Conservation (phyloP, 2,329 filamentous ascomycete genomes). For the Alternaria alternata region DNA sequence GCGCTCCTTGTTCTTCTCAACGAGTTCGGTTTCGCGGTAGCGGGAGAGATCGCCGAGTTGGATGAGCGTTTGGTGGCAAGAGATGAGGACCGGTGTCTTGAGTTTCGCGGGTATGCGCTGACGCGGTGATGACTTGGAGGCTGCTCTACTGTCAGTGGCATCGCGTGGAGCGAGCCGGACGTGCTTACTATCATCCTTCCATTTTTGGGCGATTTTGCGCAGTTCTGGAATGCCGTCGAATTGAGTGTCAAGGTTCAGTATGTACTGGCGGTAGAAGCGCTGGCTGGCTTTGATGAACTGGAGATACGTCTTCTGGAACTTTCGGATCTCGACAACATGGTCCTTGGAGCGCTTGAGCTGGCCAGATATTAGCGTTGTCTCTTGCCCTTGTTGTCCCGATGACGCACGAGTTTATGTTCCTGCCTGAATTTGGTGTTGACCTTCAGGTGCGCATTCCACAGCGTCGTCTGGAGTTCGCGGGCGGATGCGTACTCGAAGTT, state of each 20-base stretch:
- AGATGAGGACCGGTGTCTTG: constrained; percentile 69
- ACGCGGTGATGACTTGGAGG: constrained; percentile 38
- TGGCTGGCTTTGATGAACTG: constrained; percentile 88
- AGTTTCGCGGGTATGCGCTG: constrained; percentile 58
- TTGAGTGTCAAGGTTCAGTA: constrained; percentile 74
- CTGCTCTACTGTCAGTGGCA: constrained; percentile 50
- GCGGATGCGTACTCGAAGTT: constrained; percentile 72
- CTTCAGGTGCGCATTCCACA: constrained; percentile 81
- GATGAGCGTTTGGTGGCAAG: constrained; percentile 84
- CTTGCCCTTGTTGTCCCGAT: not conserved
- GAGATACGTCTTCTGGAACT: constrained; percentile 81
- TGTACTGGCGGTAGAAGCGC: constrained; percentile 86
- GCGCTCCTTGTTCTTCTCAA: constrained; percentile 71
- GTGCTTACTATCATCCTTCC: constrained; percentile 47
- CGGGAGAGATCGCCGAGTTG: constrained; percentile 89
- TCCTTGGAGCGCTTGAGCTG: constrained; percentile 61
- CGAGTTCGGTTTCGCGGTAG: constrained; percentile 79
- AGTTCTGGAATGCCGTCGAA: constrained; percentile 66
- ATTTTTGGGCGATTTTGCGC: constrained; percentile 61
- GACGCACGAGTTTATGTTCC: constrained; percentile 50
- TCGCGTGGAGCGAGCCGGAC: not conserved
- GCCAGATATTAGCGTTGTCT: constrained; percentile 13
- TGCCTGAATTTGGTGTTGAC: constrained; percentile 83
- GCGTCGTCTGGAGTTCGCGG: constrained; percentile 70
- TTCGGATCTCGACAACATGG: constrained; percentile 71